phyloP scores from a whole-genome alignment of 106 monocot species.

The Dendrobium chrysotoxum region DNA sequence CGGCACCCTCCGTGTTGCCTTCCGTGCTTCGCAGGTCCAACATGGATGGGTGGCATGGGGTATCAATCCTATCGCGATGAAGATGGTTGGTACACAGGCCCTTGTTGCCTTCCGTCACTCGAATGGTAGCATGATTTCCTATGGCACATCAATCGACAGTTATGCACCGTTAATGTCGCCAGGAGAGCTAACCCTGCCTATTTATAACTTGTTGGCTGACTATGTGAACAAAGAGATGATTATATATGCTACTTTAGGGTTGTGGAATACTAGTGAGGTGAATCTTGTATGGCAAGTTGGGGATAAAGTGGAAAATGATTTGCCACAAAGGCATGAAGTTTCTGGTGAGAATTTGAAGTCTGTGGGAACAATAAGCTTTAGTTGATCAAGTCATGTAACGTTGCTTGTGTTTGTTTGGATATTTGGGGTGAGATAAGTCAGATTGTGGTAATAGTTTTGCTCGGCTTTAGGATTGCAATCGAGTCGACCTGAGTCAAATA shows the following conservation, averaged over 20 bases:
- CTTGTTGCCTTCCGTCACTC: constrained; percentile 18
- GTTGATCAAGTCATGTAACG: constrained; percentile 3
- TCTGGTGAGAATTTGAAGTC: constrained; percentile 39
- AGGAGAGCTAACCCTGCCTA: constrained; percentile 24
- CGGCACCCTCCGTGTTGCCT: constrained; percentile 26
- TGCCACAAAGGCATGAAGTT: constrained; percentile 25
- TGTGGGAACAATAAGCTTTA: constrained; percentile 30
- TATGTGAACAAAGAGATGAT: constrained; percentile 34
- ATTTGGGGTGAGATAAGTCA: too few species aligned
- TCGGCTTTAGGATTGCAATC: too few species aligned
- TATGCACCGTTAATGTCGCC: constrained; percentile 38
- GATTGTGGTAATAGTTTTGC: too few species aligned
- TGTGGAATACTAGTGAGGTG: constrained; percentile 9
- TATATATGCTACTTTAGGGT: constrained; percentile 39
- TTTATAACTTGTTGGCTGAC: constrained; percentile 32
- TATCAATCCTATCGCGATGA: not conserved
- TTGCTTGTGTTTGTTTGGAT: not conserved
- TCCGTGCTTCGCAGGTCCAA: constrained; percentile 19
- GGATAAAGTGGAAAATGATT: constrained; percentile 20
- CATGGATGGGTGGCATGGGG: constrained; percentile 1
- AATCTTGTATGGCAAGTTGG: constrained; percentile 55
- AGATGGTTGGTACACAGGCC: not conserved
- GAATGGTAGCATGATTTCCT: constrained; percentile 49
- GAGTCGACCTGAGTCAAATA: too few species aligned
- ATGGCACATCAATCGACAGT: constrained; percentile 30